Evolutionary conservation across 1,284 basidiomycete species (phyloP).

Genomic region (Cryptococcus amylolentus): DNA sequence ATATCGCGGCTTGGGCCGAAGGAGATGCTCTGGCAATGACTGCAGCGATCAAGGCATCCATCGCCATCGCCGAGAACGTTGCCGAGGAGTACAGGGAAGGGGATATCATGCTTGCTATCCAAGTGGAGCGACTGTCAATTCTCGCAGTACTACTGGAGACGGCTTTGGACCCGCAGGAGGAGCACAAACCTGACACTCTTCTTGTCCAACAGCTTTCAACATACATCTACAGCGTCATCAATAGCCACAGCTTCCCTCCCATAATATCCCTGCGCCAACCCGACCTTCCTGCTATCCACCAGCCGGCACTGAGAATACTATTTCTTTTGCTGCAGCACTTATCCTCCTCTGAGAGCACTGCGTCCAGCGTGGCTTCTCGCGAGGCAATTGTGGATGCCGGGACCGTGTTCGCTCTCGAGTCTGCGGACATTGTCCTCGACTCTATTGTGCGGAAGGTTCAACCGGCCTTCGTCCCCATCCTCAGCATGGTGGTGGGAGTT

Average conservation of each 20-base stretch:
- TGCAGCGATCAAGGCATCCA: slow-evolving; percentile 60
- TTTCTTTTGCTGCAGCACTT: slow-evolving; percentile 64
- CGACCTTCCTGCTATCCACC: slow-evolving; percentile 69
- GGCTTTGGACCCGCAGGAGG: slow-evolving; percentile 56
- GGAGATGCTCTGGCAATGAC: slow-evolving; percentile 58
- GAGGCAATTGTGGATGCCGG: slow-evolving; percentile 31
- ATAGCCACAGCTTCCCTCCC: slow-evolving; percentile 71
- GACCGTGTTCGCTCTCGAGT: slow-evolving; percentile 35
- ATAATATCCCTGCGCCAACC: slow-evolving; percentile 68
- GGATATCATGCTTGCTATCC: slow-evolving; percentile 79
- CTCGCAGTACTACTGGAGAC: slow-evolving; percentile 72
- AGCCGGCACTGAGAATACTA: slow-evolving; percentile 70
- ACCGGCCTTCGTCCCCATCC: slow-evolving; percentile 18
- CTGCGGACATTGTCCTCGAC: slow-evolving; percentile 40
- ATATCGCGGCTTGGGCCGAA: slow-evolving; percentile 63
- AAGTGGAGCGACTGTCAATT: slow-evolving; percentile 69
- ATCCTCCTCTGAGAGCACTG: neutral
- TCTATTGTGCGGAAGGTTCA: slow-evolving; percentile 19
- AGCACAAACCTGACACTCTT: slow-evolving; percentile 26
- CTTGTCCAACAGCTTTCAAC: slow-evolving; percentile 54
- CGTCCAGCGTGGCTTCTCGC: slow-evolving; percentile 13
- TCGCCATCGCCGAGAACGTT: slow-evolving; percentile 63
- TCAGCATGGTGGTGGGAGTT: slow-evolving; percentile 36
- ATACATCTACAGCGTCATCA: slow-evolving; percentile 64
- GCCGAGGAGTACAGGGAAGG: slow-evolving; percentile 69